phyloP scores from a whole-genome alignment of 495 filamentous ascomycete species.

The Podospora comata region DNA sequence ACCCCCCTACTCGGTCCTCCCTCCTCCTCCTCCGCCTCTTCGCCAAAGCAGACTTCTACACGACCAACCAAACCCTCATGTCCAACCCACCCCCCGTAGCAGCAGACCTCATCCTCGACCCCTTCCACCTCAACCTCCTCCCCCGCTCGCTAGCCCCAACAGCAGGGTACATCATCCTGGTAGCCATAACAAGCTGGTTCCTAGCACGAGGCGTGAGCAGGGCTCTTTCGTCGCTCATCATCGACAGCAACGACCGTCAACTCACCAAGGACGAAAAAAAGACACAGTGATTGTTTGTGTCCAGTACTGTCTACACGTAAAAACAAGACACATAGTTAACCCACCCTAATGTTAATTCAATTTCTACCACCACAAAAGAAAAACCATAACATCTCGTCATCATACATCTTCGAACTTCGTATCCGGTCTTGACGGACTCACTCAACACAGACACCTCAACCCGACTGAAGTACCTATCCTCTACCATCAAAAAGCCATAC shows the following conservation, averaged over 20 bases:
- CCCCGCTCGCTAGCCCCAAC: constrained; percentile 69
- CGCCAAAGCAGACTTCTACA: constrained; percentile 81
- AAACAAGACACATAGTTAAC: too few relatives aligned
- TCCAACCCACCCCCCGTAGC: constrained; percentile 64
- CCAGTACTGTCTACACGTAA: too few relatives aligned
- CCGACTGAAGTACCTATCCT: too few relatives aligned
- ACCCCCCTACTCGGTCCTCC: constrained; percentile 41
- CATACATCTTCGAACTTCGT: too few relatives aligned
- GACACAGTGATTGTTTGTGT: constrained; percentile 30
- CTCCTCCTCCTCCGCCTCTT: constrained; percentile 73
- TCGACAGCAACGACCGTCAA: background rate
- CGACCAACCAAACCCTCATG: constrained; percentile 72
- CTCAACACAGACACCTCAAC: too few relatives aligned
- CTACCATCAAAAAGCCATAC: too few relatives aligned
- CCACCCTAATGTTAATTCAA: background rate
- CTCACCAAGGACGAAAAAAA: constrained; percentile 25
- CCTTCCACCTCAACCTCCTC: constrained; percentile 69
- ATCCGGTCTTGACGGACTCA: too few relatives aligned
- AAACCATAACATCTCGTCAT: too few relatives aligned
- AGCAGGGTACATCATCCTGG: constrained; percentile 54
- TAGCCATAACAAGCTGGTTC: constrained; percentile 53
- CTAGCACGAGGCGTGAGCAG: constrained; percentile 37
- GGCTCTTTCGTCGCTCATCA: constrained; percentile 29
- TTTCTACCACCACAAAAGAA: too few relatives aligned
- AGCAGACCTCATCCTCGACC: constrained; percentile 89